phyloP scores from a whole-genome alignment of 2,329 filamentous ascomycete genomes.

The Coniochaeta sp. region DNA sequence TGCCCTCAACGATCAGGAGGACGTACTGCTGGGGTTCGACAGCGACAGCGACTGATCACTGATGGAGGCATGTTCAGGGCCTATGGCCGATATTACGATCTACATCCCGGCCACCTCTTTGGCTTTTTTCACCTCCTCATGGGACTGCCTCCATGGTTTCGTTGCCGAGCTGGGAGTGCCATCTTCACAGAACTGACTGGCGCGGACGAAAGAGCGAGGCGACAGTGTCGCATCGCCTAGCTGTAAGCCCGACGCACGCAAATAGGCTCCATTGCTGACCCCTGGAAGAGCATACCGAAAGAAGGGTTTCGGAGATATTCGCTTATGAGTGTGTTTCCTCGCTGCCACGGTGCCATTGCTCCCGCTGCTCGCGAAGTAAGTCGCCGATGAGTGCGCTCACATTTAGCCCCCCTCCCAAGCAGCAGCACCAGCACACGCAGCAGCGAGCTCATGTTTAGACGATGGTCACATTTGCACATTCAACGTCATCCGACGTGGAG shows the following conservation, averaged over 20 bases:
- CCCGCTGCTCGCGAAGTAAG: background rate
- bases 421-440: background rate
- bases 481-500: background rate
- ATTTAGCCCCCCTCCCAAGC: background rate
- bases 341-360: background rate
- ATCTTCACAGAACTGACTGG: background rate
- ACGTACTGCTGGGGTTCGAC: conserved; percentile 34
- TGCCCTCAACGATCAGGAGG: conserved; percentile 45
- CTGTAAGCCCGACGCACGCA: background rate
- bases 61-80: background rate
- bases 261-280: background rate
- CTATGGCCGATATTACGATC: conserved; percentile 2
- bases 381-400: background rate
- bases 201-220: background rate
- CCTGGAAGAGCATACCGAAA: background rate
- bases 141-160: background rate
- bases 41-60: conserved; percentile 14
- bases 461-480: background rate
- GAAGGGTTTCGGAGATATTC: background rate
- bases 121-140: background rate
- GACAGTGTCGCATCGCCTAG: background rate
- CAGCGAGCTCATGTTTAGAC: background rate
- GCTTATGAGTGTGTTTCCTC: background rate
- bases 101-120: conserved; percentile 1
- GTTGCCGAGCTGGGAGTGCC: background rate